Conservation (phyloP, 2,329 filamentous ascomycete species). For the Myriangium duriaei region DNA sequence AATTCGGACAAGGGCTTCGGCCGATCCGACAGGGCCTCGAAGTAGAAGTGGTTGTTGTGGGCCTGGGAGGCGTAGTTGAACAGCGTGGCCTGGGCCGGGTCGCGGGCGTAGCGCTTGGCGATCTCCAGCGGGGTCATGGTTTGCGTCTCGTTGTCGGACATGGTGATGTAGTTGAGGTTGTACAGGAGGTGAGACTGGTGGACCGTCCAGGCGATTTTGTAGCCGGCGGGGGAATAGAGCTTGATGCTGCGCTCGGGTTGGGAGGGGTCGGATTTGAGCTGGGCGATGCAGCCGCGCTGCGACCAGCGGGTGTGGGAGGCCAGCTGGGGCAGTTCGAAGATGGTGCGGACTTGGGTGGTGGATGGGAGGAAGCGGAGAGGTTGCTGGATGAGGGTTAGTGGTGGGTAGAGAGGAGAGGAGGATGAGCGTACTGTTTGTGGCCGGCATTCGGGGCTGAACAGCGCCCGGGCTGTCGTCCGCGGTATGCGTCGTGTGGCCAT, state of each 20-base stretch:
- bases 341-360: slow-evolving; percentile 4
- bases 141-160: slow-evolving; percentile 28
- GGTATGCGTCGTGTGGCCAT: slow-evolving; percentile 7
- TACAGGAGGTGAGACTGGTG: slow-evolving; percentile 66
- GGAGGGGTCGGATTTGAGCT: slow-evolving; percentile 2
- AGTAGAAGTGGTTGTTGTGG: slow-evolving; percentile 83
- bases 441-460: slow-evolving; percentile 7
- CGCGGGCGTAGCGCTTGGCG: slow-evolving; percentile 60
- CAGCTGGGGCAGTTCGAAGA: slow-evolving; percentile 11
- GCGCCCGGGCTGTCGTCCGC: slow-evolving; percentile 6
- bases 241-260: slow-evolving; percentile 23
- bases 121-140: slow-evolving; percentile 6
- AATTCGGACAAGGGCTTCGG: slow-evolving; percentile 41
- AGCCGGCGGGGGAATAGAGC: slow-evolving; percentile 57
- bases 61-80: slow-evolving; percentile 98
- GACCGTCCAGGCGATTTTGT: slow-evolving; percentile 65
- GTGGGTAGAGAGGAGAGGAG: not conserved
- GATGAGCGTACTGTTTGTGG: not conserved
- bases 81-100: slow-evolving; percentile 60
- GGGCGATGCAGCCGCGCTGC: not conserved
- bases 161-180: slow-evolving; percentile 61
- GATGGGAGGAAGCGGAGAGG: not conserved
- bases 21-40: slow-evolving; percentile 32
- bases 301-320: slow-evolving; percentile 8
- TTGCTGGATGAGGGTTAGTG: not conserved